Evolutionary conservation across 805 yeast species (phyloP), one percentile per base, ranked within the genome.

Genomic region (Candida glaebosa): DNA sequence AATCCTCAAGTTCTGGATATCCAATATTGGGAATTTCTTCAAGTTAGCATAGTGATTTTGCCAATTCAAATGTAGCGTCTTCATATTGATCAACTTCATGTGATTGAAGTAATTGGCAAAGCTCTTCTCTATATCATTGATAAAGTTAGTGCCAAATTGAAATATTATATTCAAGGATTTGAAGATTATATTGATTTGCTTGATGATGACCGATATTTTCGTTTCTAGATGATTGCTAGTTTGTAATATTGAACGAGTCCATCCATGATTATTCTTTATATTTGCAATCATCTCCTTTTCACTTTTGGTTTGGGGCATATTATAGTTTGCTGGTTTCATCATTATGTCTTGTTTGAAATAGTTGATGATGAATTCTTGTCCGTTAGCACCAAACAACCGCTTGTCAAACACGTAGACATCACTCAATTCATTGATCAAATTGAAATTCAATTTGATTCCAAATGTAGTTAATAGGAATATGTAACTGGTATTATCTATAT

Each of bases 361-460:
- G 8, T 22, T 24, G 16, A 12, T 17, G 14, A 24, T 15, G 7
- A 22, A 35, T 6, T 35, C 18, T 25, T 37, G 42, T 16, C 36
- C 39, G 12, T 22, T 12, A 9, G 51, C 47, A 3, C 72, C 61
- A 48, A 84, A 83, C 35, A 78, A 60, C 35, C 79, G 69, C 55
- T 82, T 76, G 56, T 84, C 88, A 58, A 72, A 84, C 1, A 78
- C 79, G 56, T 74, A 83, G 3, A 83, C 65, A 44, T 81, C 84
- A 39, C 64, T 66, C 22, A 74, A 57, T 44, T 78, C 82, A 48
- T 76, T 65, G 34, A 70, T 67, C 70, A 69, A 71, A 52, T 68
- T 70, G 55, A 66, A 75, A 56, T 76, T 79, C 47, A 84, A 64
- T 50, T 76, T 79, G 35, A 78, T 71, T 0, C 90, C 90, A 56